Evolutionary conservation across 371 early-diverging fungal species (phyloP).

Genomic region (Haplosporangium sp.): DNA sequence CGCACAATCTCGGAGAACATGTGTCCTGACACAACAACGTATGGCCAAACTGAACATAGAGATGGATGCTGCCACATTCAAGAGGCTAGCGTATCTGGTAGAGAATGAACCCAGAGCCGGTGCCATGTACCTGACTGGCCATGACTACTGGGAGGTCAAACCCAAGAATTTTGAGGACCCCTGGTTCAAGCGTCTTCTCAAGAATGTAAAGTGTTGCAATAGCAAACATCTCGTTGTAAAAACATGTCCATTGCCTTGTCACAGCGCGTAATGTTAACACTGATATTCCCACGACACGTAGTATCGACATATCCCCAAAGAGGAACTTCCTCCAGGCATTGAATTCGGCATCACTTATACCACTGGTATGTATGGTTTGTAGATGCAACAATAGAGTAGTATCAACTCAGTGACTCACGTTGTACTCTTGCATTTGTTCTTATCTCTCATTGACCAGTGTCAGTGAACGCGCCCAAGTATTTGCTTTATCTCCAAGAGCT

Average conservation of each 20-base stretch:
- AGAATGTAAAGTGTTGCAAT: slow-evolving; percentile 65
- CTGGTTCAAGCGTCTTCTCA: slow-evolving; percentile 64
- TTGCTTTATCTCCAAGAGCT: slow-evolving; percentile 68
- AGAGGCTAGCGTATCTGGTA: slow-evolving; percentile 58
- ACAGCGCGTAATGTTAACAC: no score
- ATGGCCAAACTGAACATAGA: no score
- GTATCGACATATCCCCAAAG: slow-evolving; percentile 56
- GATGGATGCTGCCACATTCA: slow-evolving; percentile 60
- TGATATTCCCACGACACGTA: no score
- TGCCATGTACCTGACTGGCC: slow-evolving; percentile 57
- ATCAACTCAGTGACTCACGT: background rate
- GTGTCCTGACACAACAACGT: background rate
- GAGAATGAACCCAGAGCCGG: slow-evolving; percentile 56
- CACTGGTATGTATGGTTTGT: slow-evolving; percentile 56
- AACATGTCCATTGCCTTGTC: no score
- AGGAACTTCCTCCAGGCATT: slow-evolving; percentile 58
- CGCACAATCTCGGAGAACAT: background rate
- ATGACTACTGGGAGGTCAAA: slow-evolving; percentile 62
- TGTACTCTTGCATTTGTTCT: background rate
- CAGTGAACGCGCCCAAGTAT: slow-evolving; percentile 66
- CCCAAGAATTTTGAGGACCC: slow-evolving; percentile 57
- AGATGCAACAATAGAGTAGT: background rate
- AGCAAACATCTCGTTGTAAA: no score
- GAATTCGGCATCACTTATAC: slow-evolving; percentile 65
- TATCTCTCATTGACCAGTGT: slow-evolving; percentile 6